Base-by-base conservation (phyloP, 768 basidiomycete species). In the Trametes coccinea region DNA sequence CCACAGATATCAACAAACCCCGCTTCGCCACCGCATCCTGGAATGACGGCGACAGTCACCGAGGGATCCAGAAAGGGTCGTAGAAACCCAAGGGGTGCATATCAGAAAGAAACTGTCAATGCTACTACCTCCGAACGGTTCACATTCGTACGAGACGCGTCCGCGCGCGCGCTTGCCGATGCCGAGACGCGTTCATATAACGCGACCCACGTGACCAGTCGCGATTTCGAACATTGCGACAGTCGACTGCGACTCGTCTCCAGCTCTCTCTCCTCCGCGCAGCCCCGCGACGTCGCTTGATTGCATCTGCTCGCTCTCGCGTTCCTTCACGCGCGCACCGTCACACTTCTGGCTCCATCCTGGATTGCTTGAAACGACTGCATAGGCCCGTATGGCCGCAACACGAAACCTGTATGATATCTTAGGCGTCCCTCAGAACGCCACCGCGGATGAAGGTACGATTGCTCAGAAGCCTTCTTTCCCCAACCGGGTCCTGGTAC, bases 391-490 rank as follows among this genome's bases (percentile, higher is more conserved):
- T 50, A 66, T 66, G 67, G 66, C 66, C 64, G 40, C 60, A 57
- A 29, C 40, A 29, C 62, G 59, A 34, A 64, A 66, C 11, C 57
- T 72, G 39, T 74, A 74, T 61, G 72, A 73, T 56, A 62, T 71
- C 34, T 66, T 74, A 37, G 70, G 70, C 58, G 54, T 72, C 17
- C 40, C 60, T 10, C 69, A 67, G 40, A 59, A 61, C 31, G 71
- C 73, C 10, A 41, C 70, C 5, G 63, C 68, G 16, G 73, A 74
- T 45, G 69, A 71, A 60, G 66, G 73, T 74, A 53, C 33, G 71
- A 58, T 11, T 5, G 31, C 13, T 29, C 41, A 22, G 22, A 22
- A 22, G 30, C 29, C 29, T 5, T 27, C 5, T 37, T 29, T 40
- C 45, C 27, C 29, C 22, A 16, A 9, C 6, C 6, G 34, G 5